phyloP scores from a whole-genome alignment of 1,284 basidiomycete genomes.

The Rhodotorula glutinis region DNA sequence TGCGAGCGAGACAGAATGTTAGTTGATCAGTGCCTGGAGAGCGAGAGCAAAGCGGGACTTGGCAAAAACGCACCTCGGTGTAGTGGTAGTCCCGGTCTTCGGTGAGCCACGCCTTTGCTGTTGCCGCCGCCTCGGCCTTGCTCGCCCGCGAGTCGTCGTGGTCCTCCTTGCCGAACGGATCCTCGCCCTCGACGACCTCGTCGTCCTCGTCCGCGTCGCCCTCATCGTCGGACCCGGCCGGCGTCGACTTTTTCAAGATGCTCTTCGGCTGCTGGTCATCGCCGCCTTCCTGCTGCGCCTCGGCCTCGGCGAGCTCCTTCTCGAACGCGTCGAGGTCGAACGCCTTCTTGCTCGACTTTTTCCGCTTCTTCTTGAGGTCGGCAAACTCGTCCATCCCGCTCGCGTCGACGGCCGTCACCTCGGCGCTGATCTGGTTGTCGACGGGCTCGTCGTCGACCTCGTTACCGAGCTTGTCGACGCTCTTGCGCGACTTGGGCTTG shows the following conservation, averaged over 20 bases:
- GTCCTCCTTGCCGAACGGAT: constrained; percentile 49
- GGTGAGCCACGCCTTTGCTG: constrained; percentile 69
- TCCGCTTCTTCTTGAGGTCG: constrained; percentile 50
- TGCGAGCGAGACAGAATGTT: neutral
- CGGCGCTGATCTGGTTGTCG: constrained; percentile 17
- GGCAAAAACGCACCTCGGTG: constrained; percentile 63
- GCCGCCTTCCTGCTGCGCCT: constrained; percentile 28
- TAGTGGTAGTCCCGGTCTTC: constrained; percentile 93
- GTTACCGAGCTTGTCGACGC: constrained; percentile 60
- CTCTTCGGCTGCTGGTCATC: constrained; percentile 23
- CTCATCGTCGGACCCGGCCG: constrained; percentile 47
- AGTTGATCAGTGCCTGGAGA: neutral
- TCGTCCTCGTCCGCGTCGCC: constrained; percentile 59
- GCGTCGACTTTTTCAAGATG: constrained; percentile 28
- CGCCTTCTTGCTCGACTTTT: constrained; percentile 50
- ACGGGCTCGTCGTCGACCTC: constrained; percentile 63
- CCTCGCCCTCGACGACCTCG: constrained; percentile 55
- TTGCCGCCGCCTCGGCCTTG: constrained; percentile 57
- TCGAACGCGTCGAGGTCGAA: constrained; percentile 68
- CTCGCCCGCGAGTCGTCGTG: constrained; percentile 69
- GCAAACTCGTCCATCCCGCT: constrained; percentile 46
- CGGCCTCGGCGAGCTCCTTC: constrained; percentile 68
- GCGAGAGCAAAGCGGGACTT: neutral
- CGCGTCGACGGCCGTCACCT: constrained; percentile 38
- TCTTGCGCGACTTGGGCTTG: constrained; percentile 8